phyloP scores from a whole-genome alignment of 75 land plant species.

The Larix kaempferi region DNA sequence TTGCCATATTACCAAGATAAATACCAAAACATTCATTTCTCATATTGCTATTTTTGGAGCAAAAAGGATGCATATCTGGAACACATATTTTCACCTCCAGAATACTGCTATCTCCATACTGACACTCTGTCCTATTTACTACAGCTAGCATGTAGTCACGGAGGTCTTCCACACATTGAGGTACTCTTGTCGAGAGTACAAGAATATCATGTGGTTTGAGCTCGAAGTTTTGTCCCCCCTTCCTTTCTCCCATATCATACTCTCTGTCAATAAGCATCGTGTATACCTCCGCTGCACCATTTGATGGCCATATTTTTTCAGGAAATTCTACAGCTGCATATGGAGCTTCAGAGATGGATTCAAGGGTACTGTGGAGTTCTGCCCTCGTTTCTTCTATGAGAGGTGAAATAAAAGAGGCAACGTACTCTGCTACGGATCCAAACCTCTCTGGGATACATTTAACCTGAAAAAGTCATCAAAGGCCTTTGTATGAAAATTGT shows the following conservation, averaged over 20 bases:
- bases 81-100: constrained; percentile 7
- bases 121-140: background rate
- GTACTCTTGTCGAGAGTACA: constrained; percentile 24
- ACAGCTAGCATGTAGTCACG: constrained; percentile 2
- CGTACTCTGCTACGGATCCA: constrained; percentile 30
- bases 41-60: background rate
- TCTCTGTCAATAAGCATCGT: background rate
- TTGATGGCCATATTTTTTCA: constrained; percentile 2
- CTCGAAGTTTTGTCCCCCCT: background rate
- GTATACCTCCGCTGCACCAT: constrained; percentile 7
- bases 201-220: constrained; percentile 32
- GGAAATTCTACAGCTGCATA: constrained; percentile 18
- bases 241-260: background rate
- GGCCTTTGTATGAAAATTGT: too few relatives aligned
- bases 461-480: too few relatives aligned
- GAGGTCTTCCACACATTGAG: constrained; percentile 10
- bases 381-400: constrained; percentile 67
- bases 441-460: constrained; percentile 41
- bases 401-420: constrained; percentile 35
- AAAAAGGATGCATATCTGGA: background rate
- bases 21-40: constrained; percentile 19
- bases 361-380: constrained; percentile 34
- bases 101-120: background rate
- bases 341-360: constrained; percentile 26
- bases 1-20: constrained; percentile 32